phyloP scores from a whole-genome alignment of 306 rosid genomes.

The Cucumis hystrix region DNA sequence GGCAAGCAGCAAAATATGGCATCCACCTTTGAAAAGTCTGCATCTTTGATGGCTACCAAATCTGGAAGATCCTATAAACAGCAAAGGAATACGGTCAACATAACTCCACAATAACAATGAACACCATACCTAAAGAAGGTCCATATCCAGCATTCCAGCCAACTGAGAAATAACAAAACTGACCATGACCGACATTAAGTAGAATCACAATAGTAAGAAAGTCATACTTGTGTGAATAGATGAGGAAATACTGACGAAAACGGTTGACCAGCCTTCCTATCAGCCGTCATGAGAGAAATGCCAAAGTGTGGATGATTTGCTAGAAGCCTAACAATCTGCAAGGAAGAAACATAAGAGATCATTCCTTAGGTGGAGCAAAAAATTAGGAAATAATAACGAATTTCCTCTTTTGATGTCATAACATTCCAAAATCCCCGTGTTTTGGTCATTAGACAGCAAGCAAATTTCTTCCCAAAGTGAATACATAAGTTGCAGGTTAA shows the following conservation, averaged over 20 bases:
- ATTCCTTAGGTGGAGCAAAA: neutral
- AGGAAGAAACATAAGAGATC: slow-evolving; percentile 9
- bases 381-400: neutral
- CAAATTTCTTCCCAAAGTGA: neutral
- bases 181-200: neutral
- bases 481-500: neutral
- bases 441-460: neutral
- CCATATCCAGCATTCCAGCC: neutral
- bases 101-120: neutral
- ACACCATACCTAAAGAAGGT: neutral
- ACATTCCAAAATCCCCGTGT: neutral
- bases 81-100: slow-evolving; percentile 6
- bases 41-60: slow-evolving; percentile 81
- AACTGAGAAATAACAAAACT: neutral
- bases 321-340: slow-evolving; percentile 77
- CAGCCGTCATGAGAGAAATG: slow-evolving; percentile 70
- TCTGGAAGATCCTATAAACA: slow-evolving; percentile 60
- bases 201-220: slow-evolving; percentile 1
- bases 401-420: neutral
- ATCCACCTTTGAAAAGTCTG: slow-evolving; percentile 63
- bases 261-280: slow-evolving; percentile 85
- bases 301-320: slow-evolving; percentile 85
- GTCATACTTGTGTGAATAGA: slow-evolving; percentile 49
- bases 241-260: slow-evolving; percentile 83
- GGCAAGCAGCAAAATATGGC: slow-evolving; percentile 97